Percentiles rank a stretch among this genome's conserved stretches.
These are phyloP conservation scores for Emergomyces africanus DNA, from an alignment of 2,329 filamentous ascomycete species.

Conservation along the genomic window DNA sequence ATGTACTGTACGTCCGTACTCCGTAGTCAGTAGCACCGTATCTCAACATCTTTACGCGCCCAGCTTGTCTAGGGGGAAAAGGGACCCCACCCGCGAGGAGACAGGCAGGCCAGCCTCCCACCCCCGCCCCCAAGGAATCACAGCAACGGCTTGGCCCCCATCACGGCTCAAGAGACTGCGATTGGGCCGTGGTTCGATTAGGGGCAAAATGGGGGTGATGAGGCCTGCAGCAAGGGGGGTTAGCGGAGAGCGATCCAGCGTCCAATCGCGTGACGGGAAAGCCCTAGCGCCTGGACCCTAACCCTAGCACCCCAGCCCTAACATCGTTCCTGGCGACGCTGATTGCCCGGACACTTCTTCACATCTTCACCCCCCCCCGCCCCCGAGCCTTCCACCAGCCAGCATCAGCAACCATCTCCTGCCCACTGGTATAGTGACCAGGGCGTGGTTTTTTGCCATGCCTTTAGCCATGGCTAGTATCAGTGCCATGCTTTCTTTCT, in stretches of 20 bases:
- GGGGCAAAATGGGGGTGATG: constrained; percentile 9
- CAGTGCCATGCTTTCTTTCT: background rate
- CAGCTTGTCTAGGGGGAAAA: background rate
- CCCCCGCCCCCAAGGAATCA: constrained; percentile 2
- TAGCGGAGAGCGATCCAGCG: constrained; percentile 9
- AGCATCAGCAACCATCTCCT: background rate
- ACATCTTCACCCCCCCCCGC: background rate
- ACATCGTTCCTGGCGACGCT: background rate
- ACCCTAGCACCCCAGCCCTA: background rate
- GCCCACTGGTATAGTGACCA: background rate
- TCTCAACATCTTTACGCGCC: constrained; percentile 5
- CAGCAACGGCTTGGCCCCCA: background rate
- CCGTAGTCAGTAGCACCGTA: no score
- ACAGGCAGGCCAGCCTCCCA: background rate
- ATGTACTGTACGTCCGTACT: no score
- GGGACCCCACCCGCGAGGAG: background rate
- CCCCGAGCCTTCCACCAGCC: background rate
- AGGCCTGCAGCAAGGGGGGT: constrained; percentile 16
- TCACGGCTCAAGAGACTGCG: background rate
- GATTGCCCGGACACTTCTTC: background rate
- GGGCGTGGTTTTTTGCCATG: background rate
- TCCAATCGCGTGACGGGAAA: constrained; percentile 4
- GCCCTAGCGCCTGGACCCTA: constrained; percentile 3
- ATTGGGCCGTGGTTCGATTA: constrained; percentile 8
- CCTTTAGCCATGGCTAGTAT: background rate